phyloP scores from a whole-genome alignment of 2,329 filamentous ascomycete species.

The Davidsoniella neocaledoniae region DNA sequence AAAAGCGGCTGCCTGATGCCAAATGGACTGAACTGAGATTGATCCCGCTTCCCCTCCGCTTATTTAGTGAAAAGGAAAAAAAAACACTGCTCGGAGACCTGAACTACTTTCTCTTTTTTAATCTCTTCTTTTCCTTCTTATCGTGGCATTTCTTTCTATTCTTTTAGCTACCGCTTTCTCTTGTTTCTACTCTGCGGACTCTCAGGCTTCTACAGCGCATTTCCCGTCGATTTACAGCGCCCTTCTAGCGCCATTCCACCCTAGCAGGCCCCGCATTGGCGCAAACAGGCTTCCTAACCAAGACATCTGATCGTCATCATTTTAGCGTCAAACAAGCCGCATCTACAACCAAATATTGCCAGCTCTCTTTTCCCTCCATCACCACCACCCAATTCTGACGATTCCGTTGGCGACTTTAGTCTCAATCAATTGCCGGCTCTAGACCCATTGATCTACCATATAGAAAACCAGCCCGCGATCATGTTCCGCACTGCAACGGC shows the following conservation, averaged over 20 bases:
- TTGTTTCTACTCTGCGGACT: not conserved
- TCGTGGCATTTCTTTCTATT: not conserved
- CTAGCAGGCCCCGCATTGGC: constrained; percentile 6
- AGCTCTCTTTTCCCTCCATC: not conserved
- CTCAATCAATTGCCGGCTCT: not conserved
- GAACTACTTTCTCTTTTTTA: not conserved
- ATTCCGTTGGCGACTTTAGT: too few relatives aligned
- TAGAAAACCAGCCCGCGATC: constrained; percentile 17
- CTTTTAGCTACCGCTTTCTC: not conserved
- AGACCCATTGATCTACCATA: not conserved
- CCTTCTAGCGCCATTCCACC: not conserved
- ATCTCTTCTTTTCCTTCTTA: not conserved
- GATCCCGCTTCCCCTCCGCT: not conserved
- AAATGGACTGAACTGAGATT: not conserved
- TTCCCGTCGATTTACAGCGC: not conserved
- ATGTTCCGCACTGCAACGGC: constrained; percentile 43
- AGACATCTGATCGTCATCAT: not conserved
- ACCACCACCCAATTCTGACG: not conserved
- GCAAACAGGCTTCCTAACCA: not conserved
- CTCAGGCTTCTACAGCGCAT: not conserved
- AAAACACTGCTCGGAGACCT: too few relatives aligned
- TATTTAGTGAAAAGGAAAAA: too few relatives aligned
- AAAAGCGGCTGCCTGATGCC: not conserved
- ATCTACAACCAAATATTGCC: constrained; percentile 10
- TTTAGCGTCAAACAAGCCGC: not conserved